Conservation (phyloP, 805 yeast genomes). For the Saturnispora gosingensis region DNA sequence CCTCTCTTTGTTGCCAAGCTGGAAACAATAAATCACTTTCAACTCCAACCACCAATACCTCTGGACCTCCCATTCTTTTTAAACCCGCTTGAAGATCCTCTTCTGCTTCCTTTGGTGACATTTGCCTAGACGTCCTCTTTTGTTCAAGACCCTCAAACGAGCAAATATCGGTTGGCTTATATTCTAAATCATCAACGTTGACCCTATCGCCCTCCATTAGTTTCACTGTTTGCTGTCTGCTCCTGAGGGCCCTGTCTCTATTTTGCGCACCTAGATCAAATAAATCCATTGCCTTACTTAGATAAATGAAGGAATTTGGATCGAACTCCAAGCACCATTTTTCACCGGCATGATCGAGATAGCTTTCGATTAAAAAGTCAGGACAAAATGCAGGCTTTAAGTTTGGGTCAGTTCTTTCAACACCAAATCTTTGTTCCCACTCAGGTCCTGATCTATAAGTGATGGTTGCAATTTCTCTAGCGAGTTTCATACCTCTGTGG, state of each 20-base stretch:
- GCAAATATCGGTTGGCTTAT: conserved; percentile 25
- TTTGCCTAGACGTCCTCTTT: conserved; percentile 34
- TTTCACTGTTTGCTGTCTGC: conserved; percentile 32
- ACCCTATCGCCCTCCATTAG: conserved; percentile 22
- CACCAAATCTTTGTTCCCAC: conserved; percentile 90
- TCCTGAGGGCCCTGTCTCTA: conserved; percentile 33
- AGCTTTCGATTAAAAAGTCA: conserved; percentile 86
- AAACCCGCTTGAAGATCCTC: conserved; percentile 62
- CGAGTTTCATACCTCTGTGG: conserved; percentile 89
- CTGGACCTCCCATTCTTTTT: conserved; percentile 48
- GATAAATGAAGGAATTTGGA: conserved; percentile 78
- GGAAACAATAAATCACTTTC: conserved; percentile 89
- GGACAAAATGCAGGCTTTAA: conserved; percentile 84
- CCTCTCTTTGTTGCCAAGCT: conserved; percentile 87
- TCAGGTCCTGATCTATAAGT: conserved; percentile 95
- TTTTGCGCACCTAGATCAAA: conserved; percentile 63
- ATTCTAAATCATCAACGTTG: conserved; percentile 20
- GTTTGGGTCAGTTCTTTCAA: conserved; percentile 74
- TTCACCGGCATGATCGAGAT: conserved; percentile 90
- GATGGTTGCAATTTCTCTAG: conserved; percentile 88
- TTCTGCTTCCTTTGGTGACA: conserved; percentile 45
- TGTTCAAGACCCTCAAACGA: conserved; percentile 46
- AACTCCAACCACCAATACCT: conserved; percentile 79
- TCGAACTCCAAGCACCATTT: conserved; percentile 88
- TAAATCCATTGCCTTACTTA: conserved; percentile 90